Percentiles rank a stretch among this genome's conserved stretches.
Conservation (phyloP, 169 alveolate genomes). For the Perkinsus marinus region DNA sequence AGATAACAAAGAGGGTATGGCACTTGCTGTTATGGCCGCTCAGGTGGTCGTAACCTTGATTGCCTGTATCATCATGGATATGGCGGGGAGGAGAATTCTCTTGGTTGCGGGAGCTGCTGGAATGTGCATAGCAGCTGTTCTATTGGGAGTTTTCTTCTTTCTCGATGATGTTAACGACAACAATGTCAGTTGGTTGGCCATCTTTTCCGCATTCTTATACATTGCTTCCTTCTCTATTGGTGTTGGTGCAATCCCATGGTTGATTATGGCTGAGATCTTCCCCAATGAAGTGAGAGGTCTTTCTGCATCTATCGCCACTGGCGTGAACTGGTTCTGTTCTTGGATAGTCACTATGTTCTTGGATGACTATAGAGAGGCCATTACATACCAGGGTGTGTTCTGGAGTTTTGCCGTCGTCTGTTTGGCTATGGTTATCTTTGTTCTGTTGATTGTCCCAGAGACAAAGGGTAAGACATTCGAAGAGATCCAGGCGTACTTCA, state of each 20-base stretch:
- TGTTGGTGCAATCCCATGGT: neutral
- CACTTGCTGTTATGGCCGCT: neutral
- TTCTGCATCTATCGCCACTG: neutral
- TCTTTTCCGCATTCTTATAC: neutral
- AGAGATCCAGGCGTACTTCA: neutral
- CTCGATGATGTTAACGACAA: neutral
- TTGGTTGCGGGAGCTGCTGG: neutral
- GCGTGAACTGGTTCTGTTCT: neutral
- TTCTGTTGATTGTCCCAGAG: neutral
- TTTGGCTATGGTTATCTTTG: neutral
- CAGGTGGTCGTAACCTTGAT: neutral
- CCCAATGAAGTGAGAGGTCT: neutral
- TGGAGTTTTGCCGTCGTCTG: neutral
- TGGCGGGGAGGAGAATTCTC: neutral
- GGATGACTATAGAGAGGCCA: neutral
- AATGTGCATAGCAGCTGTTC: neutral
- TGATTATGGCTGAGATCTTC: neutral
- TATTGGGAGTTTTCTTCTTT: neutral
- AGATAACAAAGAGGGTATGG: neutral
- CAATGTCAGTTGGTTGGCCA: neutral
- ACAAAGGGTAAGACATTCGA: neutral
- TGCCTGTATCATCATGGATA: neutral
- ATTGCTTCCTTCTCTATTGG: neutral
- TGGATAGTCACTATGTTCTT: neutral
- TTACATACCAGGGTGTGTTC: neutral